Evolutionary conservation across 2,329 filamentous ascomycete species (phyloP).

Genomic region (Cytospora schulzeri): DNA sequence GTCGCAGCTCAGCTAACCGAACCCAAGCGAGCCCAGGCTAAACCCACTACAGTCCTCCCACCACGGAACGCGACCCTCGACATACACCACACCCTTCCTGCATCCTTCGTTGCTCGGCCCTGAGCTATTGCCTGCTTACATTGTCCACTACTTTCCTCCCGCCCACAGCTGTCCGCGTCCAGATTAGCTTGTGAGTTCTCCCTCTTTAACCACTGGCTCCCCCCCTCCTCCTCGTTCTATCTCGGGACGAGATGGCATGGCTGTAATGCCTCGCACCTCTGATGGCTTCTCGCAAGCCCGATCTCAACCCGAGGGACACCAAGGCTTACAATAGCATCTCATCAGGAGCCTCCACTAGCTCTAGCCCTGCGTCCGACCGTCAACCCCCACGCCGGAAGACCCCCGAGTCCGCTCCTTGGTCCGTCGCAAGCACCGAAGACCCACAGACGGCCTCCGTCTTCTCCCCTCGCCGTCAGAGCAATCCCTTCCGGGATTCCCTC

Average conservation of each 20-base stretch:
- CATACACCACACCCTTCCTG: slow-evolving; percentile 15
- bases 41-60: slow-evolving; percentile 8
- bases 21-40: background rate
- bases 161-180: background rate
- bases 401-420: slow-evolving; percentile 23
- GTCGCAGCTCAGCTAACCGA: background rate
- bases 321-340: slow-evolving; percentile 26
- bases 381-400: slow-evolving; percentile 21
- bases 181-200: slow-evolving; percentile 16
- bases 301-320: slow-evolving; percentile 3
- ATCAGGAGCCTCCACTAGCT: slow-evolving; percentile 19
- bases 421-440: slow-evolving; percentile 22
- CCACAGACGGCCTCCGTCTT: slow-evolving; percentile 21
- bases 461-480: slow-evolving; percentile 31
- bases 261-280: slow-evolving; percentile 5
- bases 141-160: background rate
- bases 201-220: background rate
- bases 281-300: slow-evolving; percentile 17
- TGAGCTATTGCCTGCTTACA: slow-evolving; percentile 1
- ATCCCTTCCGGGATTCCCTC: slow-evolving; percentile 49
- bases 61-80: slow-evolving; percentile 1
- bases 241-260: slow-evolving; percentile 5
- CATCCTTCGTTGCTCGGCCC: slow-evolving; percentile 16
- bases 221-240: background rate
- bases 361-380: slow-evolving; percentile 21